Evolutionary conservation across 2,329 filamentous ascomycete genomes (phyloP).

Genomic region (Hypoxylon sp.): DNA sequence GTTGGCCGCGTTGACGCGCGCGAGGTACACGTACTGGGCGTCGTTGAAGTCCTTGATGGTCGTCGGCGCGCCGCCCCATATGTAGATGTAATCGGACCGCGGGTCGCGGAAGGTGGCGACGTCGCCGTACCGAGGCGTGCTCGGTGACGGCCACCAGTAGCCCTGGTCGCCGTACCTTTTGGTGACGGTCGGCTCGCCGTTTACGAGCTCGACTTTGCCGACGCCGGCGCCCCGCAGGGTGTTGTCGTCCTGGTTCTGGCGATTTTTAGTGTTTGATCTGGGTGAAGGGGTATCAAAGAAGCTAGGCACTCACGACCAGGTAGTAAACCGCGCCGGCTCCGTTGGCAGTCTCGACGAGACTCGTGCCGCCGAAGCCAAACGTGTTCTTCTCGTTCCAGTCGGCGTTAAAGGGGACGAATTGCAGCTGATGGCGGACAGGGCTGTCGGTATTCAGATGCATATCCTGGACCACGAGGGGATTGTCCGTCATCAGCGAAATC

Average conservation of each 20-base stretch:
- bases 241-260: conserved; percentile 48
- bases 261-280: not conserved
- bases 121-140: conserved; percentile 54
- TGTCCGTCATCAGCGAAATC: conserved; percentile 51
- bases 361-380: conserved; percentile 56
- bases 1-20: conserved; percentile 51
- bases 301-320: conserved; percentile 50
- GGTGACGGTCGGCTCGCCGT: conserved; percentile 52
- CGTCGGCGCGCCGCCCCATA: conserved; percentile 55
- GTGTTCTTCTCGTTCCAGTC: conserved; percentile 53
- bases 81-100: conserved; percentile 54
- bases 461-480: conserved; percentile 53
- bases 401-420: conserved; percentile 54
- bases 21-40: conserved; percentile 52
- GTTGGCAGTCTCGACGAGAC: conserved; percentile 52
- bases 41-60: conserved; percentile 42
- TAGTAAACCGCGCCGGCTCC: conserved; percentile 53
- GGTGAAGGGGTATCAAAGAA: not conserved
- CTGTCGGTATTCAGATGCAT: conserved; percentile 52
- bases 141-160: conserved; percentile 54
- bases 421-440: conserved; percentile 50
- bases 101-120: conserved; percentile 54
- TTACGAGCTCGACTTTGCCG: conserved; percentile 51
- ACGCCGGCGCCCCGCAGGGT: conserved; percentile 54
- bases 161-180: conserved; percentile 49